A percentile compares a stretch with the other conserved stretches of the same genome.
These are phyloP conservation scores for Dactylellina drechsleri DNA, from an alignment of 2,329 filamentous ascomycete genomes.

Conservation along the genomic window DNA sequence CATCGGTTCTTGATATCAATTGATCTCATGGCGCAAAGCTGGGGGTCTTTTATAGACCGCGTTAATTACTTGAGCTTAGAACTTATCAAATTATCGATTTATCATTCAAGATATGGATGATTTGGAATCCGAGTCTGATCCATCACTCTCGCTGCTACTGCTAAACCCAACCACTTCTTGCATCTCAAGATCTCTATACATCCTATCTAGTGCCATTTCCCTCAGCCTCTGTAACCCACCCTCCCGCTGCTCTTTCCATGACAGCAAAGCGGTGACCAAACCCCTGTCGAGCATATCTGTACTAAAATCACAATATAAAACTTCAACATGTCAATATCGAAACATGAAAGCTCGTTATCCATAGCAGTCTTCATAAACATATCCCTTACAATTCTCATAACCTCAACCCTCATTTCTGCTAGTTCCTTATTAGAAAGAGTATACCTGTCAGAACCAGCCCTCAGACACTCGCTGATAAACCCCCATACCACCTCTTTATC, in stretches of 20 bases:
- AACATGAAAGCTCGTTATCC: neutral
- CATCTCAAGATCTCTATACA: slow-evolving; percentile 4
- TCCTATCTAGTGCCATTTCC: neutral
- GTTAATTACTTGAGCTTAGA: too few relatives aligned
- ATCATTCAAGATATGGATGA: too few relatives aligned
- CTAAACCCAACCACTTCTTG: slow-evolving; percentile 1
- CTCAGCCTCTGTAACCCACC: neutral
- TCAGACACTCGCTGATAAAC: slow-evolving; percentile 5
- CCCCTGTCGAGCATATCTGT: slow-evolving; percentile 17
- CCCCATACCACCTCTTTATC: neutral
- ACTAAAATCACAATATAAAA: slow-evolving; percentile 1
- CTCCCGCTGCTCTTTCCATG: slow-evolving; percentile 3
- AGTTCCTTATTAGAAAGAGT: neutral
- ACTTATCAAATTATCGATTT: too few relatives aligned
- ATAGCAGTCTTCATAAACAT: neutral
- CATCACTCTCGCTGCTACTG: too few relatives aligned
- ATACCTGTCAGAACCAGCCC: slow-evolving; percentile 3
- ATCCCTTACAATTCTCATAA: neutral
- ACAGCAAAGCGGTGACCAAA: neutral
- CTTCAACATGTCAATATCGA: slow-evolving; percentile 17
- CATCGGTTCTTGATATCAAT: too few relatives aligned
- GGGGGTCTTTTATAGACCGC: too few relatives aligned
- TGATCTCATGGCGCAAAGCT: too few relatives aligned
- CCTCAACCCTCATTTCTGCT: neutral
- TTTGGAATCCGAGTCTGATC: too few relatives aligned